Evolutionary conservation across 2,329 filamentous ascomycete species (phyloP).

Genomic region (Cryphonectria naterciae): DNA sequence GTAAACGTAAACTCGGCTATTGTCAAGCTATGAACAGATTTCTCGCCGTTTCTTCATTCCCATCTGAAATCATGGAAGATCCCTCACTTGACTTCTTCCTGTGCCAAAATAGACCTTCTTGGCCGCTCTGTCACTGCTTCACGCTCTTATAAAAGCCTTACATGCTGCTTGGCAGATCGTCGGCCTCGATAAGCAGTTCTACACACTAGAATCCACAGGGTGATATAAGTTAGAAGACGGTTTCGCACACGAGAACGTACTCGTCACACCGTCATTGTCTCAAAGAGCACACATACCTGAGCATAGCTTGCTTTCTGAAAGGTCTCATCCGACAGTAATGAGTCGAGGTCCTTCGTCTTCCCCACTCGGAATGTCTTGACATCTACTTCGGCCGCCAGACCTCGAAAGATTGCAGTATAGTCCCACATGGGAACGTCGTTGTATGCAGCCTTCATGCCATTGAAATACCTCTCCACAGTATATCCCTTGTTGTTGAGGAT

Average conservation of each 20-base stretch:
- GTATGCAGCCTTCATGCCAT: slow-evolving; percentile 28
- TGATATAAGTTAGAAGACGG: background rate
- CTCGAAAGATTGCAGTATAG: slow-evolving; percentile 19
- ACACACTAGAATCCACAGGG: background rate
- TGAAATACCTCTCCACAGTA: slow-evolving; percentile 30
- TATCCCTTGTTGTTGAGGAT: slow-evolving; percentile 32
- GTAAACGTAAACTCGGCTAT: too few relatives aligned
- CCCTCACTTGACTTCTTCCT: background rate
- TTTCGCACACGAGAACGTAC: background rate
- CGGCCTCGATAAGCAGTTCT: background rate
- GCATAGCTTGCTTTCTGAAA: background rate
- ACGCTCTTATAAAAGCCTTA: background rate
- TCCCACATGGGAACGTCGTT: slow-evolving; percentile 31
- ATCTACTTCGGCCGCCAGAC: background rate
- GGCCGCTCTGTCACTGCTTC: background rate
- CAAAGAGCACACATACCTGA: background rate
- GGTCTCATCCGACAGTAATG: background rate
- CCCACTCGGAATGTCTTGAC: background rate
- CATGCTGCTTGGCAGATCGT: background rate
- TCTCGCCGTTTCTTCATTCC: background rate
- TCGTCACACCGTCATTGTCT: background rate
- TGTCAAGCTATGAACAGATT: background rate
- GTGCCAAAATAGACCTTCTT: background rate
- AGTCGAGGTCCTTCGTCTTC: background rate
- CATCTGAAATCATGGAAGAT: background rate